Conservation (phyloP, 169 alveolate genomes). For the Eimeria acervulina region DNA sequence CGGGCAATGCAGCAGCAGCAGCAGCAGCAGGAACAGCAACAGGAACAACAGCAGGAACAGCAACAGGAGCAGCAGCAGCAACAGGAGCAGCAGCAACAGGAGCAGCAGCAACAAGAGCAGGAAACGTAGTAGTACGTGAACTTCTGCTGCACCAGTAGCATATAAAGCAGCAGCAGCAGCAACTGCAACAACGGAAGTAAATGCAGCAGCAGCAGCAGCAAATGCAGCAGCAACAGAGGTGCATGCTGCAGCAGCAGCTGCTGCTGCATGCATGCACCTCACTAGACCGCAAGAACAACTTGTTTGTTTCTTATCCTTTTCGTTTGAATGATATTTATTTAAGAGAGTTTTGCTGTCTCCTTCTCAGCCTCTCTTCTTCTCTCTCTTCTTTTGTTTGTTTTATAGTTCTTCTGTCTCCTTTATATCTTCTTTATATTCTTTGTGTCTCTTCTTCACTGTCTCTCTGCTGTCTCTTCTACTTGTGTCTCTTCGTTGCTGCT, state of each 20-base stretch:
- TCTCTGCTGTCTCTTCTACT: no score
- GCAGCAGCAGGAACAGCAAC: not conserved
- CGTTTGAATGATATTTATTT: no score
- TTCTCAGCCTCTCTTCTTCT: no score
- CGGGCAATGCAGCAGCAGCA: not conserved
- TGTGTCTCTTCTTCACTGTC: no score
- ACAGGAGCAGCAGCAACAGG: constrained; percentile 2
- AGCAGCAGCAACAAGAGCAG: not conserved
- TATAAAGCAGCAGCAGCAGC: not conserved
- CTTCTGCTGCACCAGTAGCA: not conserved
- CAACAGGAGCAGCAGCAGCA: constrained; percentile 22
- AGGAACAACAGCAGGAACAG: not conserved
- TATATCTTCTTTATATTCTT: no score
- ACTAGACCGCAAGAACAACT: not conserved
- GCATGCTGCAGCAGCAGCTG: not conserved
- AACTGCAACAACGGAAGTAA: not conserved
- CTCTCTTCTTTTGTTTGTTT: no score
- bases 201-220: not conserved
- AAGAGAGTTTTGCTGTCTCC: no score
- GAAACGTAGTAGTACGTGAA: not conserved
- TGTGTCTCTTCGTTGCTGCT: no score
- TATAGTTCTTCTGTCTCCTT: no score
- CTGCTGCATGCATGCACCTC: not conserved
- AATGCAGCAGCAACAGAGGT: not conserved
- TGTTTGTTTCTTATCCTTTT: no score